A percentile compares a stretch with the other conserved stretches of the same genome.
Conservation (phyloP, 2,329 filamentous ascomycete genomes). For the Capronia epimyces region DNA sequence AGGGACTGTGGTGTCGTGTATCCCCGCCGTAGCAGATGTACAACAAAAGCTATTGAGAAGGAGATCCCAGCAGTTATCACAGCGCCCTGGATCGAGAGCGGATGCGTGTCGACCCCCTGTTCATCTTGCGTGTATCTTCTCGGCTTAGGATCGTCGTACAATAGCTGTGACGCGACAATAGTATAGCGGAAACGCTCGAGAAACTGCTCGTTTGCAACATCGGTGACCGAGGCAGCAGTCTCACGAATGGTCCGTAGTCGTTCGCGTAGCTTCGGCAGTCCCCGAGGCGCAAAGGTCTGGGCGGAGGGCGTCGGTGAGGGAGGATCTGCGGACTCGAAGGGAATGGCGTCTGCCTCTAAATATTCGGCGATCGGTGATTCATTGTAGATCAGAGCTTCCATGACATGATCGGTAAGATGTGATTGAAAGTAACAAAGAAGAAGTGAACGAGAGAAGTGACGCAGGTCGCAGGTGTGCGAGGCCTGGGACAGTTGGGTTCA, state of each 20-base stretch:
- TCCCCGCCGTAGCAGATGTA: constrained; percentile 65
- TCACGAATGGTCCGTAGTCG: constrained; percentile 19
- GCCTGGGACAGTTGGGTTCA: constrained; percentile 4
- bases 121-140: constrained; percentile 16
- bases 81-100: constrained; percentile 52
- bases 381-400: constrained; percentile 85
- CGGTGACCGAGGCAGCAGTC: constrained; percentile 20
- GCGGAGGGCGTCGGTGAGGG: constrained; percentile 37
- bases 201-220: constrained; percentile 58
- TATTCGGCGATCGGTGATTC: constrained; percentile 84
- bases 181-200: constrained; percentile 90
- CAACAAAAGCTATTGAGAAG: constrained; percentile 59
- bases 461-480: background rate
- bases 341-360: constrained; percentile 66
- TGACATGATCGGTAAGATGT: constrained; percentile 38
- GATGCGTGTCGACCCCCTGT: constrained; percentile 29
- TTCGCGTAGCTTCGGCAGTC: constrained; percentile 19
- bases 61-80: constrained; percentile 58
- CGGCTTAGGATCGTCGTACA: constrained; percentile 62
- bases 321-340: constrained; percentile 35
- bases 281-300: constrained; percentile 45
- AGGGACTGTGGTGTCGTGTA: constrained; percentile 42
- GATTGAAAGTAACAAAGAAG: background rate
- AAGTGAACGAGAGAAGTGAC: constrained; percentile 5
- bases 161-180: constrained; percentile 82